phyloP scores from a whole-genome alignment of 257 asterid genomes.

The Orobanche coerulescens region DNA sequence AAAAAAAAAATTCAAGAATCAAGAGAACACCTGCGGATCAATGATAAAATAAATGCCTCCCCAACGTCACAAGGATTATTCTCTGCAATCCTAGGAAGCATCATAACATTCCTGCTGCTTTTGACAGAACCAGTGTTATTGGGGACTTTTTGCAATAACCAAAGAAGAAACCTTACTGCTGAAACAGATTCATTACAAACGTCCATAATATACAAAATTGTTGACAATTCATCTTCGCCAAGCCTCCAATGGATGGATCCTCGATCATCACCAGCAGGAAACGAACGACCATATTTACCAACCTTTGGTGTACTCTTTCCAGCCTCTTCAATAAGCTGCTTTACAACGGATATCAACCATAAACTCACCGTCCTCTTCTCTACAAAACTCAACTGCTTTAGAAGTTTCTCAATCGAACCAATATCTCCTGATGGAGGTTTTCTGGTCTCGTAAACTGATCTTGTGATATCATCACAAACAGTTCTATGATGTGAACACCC shows the following conservation, averaged over 20 bases:
- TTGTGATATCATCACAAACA: constrained; percentile 51
- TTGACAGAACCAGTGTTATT: constrained; percentile 48
- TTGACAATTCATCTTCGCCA: constrained; percentile 82
- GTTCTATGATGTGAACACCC: constrained; percentile 77
- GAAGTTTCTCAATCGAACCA: constrained; percentile 52
- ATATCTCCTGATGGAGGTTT: constrained; percentile 46
- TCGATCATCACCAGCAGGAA: constrained; percentile 61
- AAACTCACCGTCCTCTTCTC: constrained; percentile 57
- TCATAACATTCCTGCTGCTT: constrained; percentile 51
- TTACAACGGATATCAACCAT: constrained; percentile 74
- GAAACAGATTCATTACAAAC: constrained; percentile 64
- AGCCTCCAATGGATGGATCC: constrained; percentile 68
- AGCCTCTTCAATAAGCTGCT: constrained; percentile 71
- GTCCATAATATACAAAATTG: constrained; percentile 79
- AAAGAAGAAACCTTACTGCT: constrained; percentile 71
- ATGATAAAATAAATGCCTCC: constrained; percentile 81
- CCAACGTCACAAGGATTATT: constrained; percentile 64
- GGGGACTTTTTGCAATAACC: constrained; percentile 82
- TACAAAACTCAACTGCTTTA: constrained; percentile 67
- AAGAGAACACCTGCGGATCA: constrained; percentile 49
- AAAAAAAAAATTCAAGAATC: background rate
- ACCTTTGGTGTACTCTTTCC: constrained; percentile 55
- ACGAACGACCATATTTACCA: constrained; percentile 57
- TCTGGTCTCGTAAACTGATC: constrained; percentile 43
- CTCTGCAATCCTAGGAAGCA: constrained; percentile 60